Conservation (phyloP, 1,284 basidiomycete genomes). For the Phellinidium pouzarii region DNA sequence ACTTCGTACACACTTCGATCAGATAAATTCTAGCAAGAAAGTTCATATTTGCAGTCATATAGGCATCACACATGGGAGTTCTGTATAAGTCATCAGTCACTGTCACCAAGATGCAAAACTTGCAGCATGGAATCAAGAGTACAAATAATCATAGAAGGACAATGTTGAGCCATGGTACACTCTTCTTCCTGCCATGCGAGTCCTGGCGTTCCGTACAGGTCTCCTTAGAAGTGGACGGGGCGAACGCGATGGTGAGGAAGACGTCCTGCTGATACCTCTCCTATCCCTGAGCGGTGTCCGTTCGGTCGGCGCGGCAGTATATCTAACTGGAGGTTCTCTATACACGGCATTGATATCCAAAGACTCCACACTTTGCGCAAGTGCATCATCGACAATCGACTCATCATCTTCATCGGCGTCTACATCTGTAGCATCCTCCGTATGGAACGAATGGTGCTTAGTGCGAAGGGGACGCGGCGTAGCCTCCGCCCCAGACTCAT, state of each 20-base stretch:
- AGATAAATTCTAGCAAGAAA: too few relatives aligned
- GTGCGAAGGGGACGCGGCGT: constrained; percentile 9
- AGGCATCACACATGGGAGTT: too few relatives aligned
- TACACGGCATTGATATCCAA: constrained; percentile 22
- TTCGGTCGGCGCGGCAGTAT: constrained; percentile 1
- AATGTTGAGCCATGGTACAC: constrained; percentile 4
- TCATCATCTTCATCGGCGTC: constrained; percentile 25
- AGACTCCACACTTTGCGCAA: constrained; percentile 29
- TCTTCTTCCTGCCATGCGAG: constrained; percentile 4
- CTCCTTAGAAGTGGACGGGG: constrained; percentile 28
- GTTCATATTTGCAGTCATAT: too few relatives aligned
- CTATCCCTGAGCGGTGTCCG: constrained; percentile 23
- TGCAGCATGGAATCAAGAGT: constrained; percentile 25
- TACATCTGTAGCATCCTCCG: constrained; percentile 26
- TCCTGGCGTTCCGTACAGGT: constrained; percentile 22
- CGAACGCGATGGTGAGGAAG: constrained; percentile 17
- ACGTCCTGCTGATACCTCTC: constrained; percentile 27
- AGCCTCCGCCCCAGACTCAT: constrained; percentile 1
- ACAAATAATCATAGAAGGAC: constrained; percentile 39
- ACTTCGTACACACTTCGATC: too few relatives aligned
- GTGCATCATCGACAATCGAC: constrained; percentile 19
- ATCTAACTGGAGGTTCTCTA: constrained; percentile 18
- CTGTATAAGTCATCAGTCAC: too few relatives aligned
- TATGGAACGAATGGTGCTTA: constrained; percentile 18
- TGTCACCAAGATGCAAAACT: background rate